Base-by-base conservation (phyloP, 169 alveolate genomes). In the Ichthyophthirius multifiliis region DNA sequence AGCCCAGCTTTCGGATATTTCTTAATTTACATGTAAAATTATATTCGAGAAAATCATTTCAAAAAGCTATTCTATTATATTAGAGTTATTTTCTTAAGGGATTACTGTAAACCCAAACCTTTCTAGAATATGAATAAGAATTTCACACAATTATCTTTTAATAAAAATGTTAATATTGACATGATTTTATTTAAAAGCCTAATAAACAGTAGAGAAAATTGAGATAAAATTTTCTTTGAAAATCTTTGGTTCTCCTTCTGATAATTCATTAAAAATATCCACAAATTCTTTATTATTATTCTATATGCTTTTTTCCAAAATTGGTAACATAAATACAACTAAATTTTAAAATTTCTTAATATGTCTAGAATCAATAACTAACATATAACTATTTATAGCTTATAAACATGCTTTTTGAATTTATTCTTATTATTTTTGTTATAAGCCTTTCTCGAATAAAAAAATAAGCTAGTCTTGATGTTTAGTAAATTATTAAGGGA, bases 201-300 rank as follows among this genome's bases (percentile, higher is more conserved):
- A n/a, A n/a, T n/a, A n/a, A n/a, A n/a, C n/a, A n/a, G 82, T 75
- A 15, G 79, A 76, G 83, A 80, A 90, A 31, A 90, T 55, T 48
- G 79, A 86, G 32, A 79, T 75, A 83, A 89, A 88, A 45, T 76
- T 39, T 18, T 85, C 79, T 73, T 86, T 84, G 81, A 92, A 87
- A 91, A 92, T 91, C 16, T 88, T 91, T 5, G 96, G 96, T 74
- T 92, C 96, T 32, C 90, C 76, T 81, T 91, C 94, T 7, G 96
- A 93, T 31, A 92, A 77, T 35, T 91, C 95, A 10, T 92, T 84
- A 75, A 94, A 84, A 34, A 86, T 89, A 31, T 73, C 84, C 32
- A 94, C 81, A 0, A 89, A 85, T 62, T 89, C 93, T 80, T 94
- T 93, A 63, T 86, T 90, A 34, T 86, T 84, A 15, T 64, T 80